Evolutionary conservation across 345 rosid species (phyloP).

Genomic region (Alliaria petiolata): DNA sequence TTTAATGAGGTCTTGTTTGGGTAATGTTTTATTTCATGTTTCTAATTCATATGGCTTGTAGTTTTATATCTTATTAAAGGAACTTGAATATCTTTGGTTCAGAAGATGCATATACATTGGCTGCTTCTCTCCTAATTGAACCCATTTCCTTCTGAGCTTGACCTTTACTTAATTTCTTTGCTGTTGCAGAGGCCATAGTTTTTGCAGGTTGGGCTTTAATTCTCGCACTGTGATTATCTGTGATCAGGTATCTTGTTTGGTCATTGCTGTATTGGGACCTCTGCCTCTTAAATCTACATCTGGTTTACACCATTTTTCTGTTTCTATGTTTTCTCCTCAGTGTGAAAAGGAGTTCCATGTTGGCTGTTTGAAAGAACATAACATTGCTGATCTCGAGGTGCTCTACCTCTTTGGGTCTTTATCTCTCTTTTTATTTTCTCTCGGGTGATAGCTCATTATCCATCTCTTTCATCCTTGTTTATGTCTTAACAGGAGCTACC

Average conservation of each 20-base stretch:
- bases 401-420: slow-evolving; percentile 10
- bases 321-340: slow-evolving; percentile 35
- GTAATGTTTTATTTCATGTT: background rate
- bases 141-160: slow-evolving; percentile 2
- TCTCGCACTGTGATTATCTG: slow-evolving; percentile 84
- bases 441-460: background rate
- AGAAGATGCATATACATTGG: background rate
- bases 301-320: slow-evolving; percentile 7
- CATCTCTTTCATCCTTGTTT: background rate
- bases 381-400: slow-evolving; percentile 82
- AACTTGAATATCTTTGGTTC: slow-evolving; percentile 1
- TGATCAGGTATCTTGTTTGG: slow-evolving; percentile 63
- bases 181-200: slow-evolving; percentile 65
- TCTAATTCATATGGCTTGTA: background rate
- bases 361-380: slow-evolving; percentile 81
- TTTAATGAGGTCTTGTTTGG: background rate
- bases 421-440: background rate
- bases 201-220: slow-evolving; percentile 64
- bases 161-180: slow-evolving; percentile 4
- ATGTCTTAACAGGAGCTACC: slow-evolving; percentile 69
- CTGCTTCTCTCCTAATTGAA: background rate
- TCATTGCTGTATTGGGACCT: background rate
- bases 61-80: background rate
- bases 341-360: slow-evolving; percentile 97
- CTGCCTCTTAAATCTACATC: slow-evolving; percentile 4